Conservation (phyloP, 2,329 filamentous ascomycete species). For the Monilinia vaccinii-corymbosi region DNA sequence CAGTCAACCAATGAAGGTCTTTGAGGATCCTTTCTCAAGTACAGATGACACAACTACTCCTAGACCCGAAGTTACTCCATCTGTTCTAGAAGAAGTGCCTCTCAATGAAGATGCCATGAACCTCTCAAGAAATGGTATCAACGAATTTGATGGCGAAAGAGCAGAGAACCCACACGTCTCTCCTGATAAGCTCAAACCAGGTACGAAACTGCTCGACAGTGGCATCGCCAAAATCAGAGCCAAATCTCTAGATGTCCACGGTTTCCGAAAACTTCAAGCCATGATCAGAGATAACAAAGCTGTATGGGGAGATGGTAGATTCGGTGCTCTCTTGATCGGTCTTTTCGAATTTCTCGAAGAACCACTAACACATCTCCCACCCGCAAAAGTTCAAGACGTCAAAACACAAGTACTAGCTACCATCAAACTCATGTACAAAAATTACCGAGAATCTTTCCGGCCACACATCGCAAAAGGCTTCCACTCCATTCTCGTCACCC, state of each 20-base stretch:
- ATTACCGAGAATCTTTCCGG: conserved; percentile 55
- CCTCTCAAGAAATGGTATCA: conserved; percentile 17
- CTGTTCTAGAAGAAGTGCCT: conserved; percentile 51
- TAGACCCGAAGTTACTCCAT: conserved; percentile 36
- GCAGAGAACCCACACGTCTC: conserved; percentile 27
- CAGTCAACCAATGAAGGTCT: conserved; percentile 38
- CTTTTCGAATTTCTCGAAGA: conserved; percentile 66
- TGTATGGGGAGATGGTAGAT: conserved; percentile 57
- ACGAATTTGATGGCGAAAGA: conserved; percentile 12
- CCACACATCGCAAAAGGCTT: conserved; percentile 60
- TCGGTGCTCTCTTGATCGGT: conserved; percentile 56
- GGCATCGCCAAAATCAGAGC: conserved; percentile 65
- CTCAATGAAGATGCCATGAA: conserved; percentile 43
- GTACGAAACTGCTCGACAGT: conserved; percentile 57
- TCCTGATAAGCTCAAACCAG: conserved; percentile 48
- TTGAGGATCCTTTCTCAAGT: conserved; percentile 49
- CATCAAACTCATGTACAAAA: conserved; percentile 62
- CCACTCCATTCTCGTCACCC: conserved; percentile 55
- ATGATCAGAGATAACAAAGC: conserved; percentile 59
- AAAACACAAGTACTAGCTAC: conserved; percentile 68
- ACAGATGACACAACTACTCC: conserved; percentile 40
- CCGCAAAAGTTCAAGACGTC: conserved; percentile 61
- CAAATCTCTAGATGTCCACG: conserved; percentile 68
- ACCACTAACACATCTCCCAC: conserved; percentile 42
- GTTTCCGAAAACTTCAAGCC: conserved; percentile 69